phyloP scores from a whole-genome alignment of 2,329 filamentous ascomycete species.

The Pyrenochaeta sp. region DNA sequence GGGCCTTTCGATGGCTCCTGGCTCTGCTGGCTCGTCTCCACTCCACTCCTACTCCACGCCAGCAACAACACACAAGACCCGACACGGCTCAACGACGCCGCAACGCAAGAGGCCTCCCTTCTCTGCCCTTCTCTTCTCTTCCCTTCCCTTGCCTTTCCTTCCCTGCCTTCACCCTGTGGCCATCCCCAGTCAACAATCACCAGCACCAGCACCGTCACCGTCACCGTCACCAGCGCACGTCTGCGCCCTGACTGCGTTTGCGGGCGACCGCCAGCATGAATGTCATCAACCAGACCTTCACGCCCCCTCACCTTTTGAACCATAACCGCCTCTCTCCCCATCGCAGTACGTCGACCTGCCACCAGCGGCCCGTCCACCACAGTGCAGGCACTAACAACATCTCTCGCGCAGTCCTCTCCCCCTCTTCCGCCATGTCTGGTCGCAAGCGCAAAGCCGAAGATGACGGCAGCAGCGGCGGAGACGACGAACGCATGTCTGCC shows the following conservation, averaged over 20 bases:
- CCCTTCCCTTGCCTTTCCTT: conserved; percentile 4
- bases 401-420: conserved; percentile 41
- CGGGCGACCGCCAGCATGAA: conserved; percentile 60
- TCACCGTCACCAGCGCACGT: conserved; percentile 14
- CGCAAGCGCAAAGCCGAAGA: conserved; percentile 91
- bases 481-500: conserved; percentile 87
- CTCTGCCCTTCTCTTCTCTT: conserved; percentile 1
- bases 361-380: conserved; percentile 12
- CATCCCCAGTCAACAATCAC: not conserved
- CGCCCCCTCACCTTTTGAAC: conserved; percentile 70
- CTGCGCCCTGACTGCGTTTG: conserved; percentile 27
- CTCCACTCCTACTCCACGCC: conserved; percentile 8
- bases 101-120: conserved; percentile 2
- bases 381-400: conserved; percentile 17
- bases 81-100: conserved; percentile 18
- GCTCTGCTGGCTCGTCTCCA: conserved; percentile 24
- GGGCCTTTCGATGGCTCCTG: conserved; percentile 22
- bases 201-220: not conserved
- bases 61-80: conserved; percentile 28
- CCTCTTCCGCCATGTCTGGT: conserved; percentile 54
- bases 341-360: conserved; percentile 56
- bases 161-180: not conserved
- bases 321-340: conserved; percentile 60
- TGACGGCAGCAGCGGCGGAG: conserved; percentile 64
- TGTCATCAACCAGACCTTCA: conserved; percentile 66